Conservation (phyloP, 2,329 filamentous ascomycete genomes). For the Calonectria pteridis region DNA sequence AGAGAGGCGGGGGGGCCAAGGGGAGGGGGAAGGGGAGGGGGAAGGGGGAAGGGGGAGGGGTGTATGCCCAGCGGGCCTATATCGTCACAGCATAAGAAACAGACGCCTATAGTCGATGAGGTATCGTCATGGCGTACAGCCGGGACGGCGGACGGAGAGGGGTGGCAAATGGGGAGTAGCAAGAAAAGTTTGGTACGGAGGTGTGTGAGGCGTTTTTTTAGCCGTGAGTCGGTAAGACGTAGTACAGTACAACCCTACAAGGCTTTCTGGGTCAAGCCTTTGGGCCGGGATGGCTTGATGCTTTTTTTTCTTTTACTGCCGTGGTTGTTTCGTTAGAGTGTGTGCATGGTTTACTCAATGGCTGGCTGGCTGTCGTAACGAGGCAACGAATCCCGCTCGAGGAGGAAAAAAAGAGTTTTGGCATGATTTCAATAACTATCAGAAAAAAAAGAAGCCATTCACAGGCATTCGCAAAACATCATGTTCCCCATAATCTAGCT, state of each 20-base stretch:
- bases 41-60: too few species aligned
- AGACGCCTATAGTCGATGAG: conserved; percentile 20
- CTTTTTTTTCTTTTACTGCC: neutral
- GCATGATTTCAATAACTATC: conserved; percentile 21
- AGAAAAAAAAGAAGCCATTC: conserved; percentile 7
- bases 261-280: neutral
- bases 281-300: neutral
- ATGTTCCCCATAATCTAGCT: conserved; percentile 26
- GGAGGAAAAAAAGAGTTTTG: neutral
- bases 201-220: neutral
- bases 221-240: conserved; percentile 5
- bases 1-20: neutral
- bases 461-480: conserved; percentile 10
- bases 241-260: conserved; percentile 3
- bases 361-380: neutral
- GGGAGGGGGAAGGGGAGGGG: too few species aligned
- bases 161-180: conserved; percentile 12
- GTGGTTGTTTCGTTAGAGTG: neutral
- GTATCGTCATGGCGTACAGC: conserved; percentile 19
- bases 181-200: neutral
- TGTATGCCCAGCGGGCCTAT: conserved; percentile 8
- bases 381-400: neutral
- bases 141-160: neutral
- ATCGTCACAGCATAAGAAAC: conserved; percentile 17
- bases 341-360: neutral